Evolutionary conservation across 208 protist species (phyloP), one percentile per base, ranked within the genome.

Genomic region (Leishmania martiniquensis): DNA sequence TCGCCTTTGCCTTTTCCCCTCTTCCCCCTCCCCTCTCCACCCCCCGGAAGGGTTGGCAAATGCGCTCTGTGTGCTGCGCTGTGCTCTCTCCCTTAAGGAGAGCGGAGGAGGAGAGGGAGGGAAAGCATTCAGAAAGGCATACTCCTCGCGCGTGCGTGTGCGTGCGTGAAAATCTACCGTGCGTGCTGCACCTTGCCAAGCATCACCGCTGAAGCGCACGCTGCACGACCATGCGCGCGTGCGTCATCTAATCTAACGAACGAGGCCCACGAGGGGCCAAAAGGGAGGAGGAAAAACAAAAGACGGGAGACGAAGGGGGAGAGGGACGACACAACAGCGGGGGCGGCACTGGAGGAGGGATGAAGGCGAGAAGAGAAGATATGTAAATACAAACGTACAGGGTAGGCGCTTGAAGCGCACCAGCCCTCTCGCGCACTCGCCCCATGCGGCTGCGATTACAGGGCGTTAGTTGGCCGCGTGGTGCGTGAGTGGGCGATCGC

Each of bases 211-310:
- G 62, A 68, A 37, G 45, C 29, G 37, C 12, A 54, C 66, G 4
- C 45, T 44, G n/a, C 44, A 70, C 44, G 4, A 20, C n/a, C 44
- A 29, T 17, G n/a, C 66, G 9, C 44, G 22, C 32, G 66, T 29
- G 44, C 32, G 68, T 29, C 29, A 72, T 72, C 68, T 72, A 72
- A 57, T 72, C 68, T 72, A 72, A 25, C 44, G 47, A 67, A 44
- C 25, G 60, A 2, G 32, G 60, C 60, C 37, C 60, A 22, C 60
- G 13, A 7, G 2, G n/a, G 32, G 29, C 1, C 60, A 67, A 29
- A 67, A 6, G 15, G 29, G 17, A 2, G 7, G 13, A 52, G 5
- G 4, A 4, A 25, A 65, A 42, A 42, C 5, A 55, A 57, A 22
- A 12, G 22, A n/a, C n/a, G n/a, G n/a, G n/a, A n/a, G n/a, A n/a